Conservation (phyloP, 345 rosid genomes). For the Arabidopsis arenosa region DNA sequence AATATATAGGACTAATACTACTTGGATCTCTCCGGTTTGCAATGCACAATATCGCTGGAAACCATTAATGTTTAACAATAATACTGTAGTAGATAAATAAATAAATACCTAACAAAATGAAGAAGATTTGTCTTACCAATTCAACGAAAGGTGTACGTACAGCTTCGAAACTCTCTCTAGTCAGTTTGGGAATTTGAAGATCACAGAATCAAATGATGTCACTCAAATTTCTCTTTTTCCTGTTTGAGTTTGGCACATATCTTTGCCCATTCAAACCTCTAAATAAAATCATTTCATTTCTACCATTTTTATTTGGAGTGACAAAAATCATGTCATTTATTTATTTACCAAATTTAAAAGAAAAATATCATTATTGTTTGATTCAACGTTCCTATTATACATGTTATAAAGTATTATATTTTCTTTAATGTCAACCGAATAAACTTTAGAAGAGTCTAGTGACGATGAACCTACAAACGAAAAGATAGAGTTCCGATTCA, state of each 20-base stretch:
- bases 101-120: constrained; percentile 21
- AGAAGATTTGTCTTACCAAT: constrained; percentile 42
- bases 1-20: background rate
- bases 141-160: constrained; percentile 43
- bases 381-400: no score
- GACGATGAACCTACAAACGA: background rate
- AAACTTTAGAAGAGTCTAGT: background rate
- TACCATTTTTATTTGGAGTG: constrained; percentile 11
- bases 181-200: constrained; percentile 39
- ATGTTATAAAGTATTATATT: no score
- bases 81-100: background rate
- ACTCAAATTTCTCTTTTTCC: constrained; percentile 29
- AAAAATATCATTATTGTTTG: background rate
- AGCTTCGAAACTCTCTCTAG: constrained; percentile 41
- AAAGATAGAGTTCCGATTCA: background rate
- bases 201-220: constrained; percentile 51
- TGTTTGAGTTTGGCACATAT: constrained; percentile 38
- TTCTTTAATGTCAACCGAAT: background rate
- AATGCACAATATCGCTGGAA: constrained; percentile 37
- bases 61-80: constrained; percentile 22
- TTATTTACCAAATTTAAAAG: background rate
- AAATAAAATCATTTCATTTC: constrained; percentile 11
- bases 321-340: background rate
- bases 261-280: constrained; percentile 44
- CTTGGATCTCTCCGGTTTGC: constrained; percentile 31